phyloP scores from a whole-genome alignment of 352 stramenopile genomes.

The Phytophthora citricola region DNA sequence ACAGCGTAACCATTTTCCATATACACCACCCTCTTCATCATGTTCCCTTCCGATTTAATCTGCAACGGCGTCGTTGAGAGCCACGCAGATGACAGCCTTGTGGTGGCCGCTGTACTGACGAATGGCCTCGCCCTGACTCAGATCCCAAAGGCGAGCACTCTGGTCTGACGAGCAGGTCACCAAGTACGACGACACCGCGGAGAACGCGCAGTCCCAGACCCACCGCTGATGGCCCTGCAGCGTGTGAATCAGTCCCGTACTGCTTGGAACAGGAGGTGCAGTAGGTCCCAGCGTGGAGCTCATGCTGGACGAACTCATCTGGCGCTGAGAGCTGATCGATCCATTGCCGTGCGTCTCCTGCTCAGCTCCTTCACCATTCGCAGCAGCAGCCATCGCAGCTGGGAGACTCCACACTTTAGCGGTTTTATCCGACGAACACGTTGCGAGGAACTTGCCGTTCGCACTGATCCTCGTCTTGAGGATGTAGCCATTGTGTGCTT shows the following conservation, averaged over 20 bases:
- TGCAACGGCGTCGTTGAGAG: slow-evolving; percentile 85
- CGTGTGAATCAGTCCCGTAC: slow-evolving; percentile 73
- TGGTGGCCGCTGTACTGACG: slow-evolving; percentile 91
- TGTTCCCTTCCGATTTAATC: slow-evolving; percentile 38
- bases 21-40: slow-evolving; percentile 24
- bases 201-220: slow-evolving; percentile 99
- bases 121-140: slow-evolving; percentile 90
- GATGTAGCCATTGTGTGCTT: slow-evolving; percentile 93
- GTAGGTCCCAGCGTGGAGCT: slow-evolving; percentile 34
- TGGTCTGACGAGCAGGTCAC: slow-evolving; percentile 97
- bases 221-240: slow-evolving; percentile 93
- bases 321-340: slow-evolving; percentile 41
- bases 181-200: slow-evolving; percentile 97
- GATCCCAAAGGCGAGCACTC: slow-evolving; percentile 97
- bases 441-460: slow-evolving; percentile 90
- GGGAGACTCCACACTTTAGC: slow-evolving; percentile 91
- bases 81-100: slow-evolving; percentile 91
- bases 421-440: slow-evolving; percentile 93
- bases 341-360: slow-evolving; percentile 38
- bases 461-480: slow-evolving; percentile 92
- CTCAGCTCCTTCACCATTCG: slow-evolving; percentile 22
- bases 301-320: slow-evolving; percentile 40
- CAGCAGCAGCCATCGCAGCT: slow-evolving; percentile 33
- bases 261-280: slow-evolving; percentile 33
- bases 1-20: slow-evolving; percentile 15